Percentiles rank a stretch among this genome's conserved stretches.
These are phyloP conservation scores for Canna indica DNA, from an alignment of 176 grass and related monocot genomes.

Conservation along the genomic window DNA sequence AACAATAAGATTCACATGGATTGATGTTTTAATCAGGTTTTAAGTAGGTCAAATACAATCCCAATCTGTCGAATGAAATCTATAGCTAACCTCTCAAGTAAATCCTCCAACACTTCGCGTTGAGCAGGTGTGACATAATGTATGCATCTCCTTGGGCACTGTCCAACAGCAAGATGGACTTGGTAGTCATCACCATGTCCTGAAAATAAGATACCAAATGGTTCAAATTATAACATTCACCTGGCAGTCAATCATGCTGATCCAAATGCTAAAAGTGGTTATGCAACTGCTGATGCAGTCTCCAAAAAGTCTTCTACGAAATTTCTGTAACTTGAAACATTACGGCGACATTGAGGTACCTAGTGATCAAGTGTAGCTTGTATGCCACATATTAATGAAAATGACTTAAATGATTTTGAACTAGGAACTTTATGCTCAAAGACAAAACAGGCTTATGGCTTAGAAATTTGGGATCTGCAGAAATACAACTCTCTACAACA, in stretches of 20 bases:
- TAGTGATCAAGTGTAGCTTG: no score
- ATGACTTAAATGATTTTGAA: no score
- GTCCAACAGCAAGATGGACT: conserved; percentile 57
- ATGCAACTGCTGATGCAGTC: background rate
- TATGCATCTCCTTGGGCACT: conserved; percentile 87
- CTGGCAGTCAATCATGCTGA: background rate
- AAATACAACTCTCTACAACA: background rate
- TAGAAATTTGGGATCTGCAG: background rate
- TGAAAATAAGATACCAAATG: conserved; percentile 20
- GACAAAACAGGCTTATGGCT: background rate
- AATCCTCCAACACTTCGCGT: conserved; percentile 61
- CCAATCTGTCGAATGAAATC: background rate
- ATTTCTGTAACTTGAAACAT: no score
- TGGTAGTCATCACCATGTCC: conserved; percentile 46
- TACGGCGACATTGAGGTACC: no score
- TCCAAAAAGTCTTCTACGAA: background rate
- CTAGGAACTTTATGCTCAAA: background rate
- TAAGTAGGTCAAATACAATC: background rate
- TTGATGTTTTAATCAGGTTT: background rate
- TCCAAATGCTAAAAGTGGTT: no score
- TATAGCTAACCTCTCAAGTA: conserved; percentile 61
- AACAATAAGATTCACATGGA: background rate
- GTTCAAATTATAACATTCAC: no score
- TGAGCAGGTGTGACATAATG: conserved; percentile 86
- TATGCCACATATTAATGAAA: background rate